A percentile compares a stretch with the other conserved stretches of the same genome.
Conservation (phyloP, 164 flowering plant genomes). For the Annona cherimola region DNA sequence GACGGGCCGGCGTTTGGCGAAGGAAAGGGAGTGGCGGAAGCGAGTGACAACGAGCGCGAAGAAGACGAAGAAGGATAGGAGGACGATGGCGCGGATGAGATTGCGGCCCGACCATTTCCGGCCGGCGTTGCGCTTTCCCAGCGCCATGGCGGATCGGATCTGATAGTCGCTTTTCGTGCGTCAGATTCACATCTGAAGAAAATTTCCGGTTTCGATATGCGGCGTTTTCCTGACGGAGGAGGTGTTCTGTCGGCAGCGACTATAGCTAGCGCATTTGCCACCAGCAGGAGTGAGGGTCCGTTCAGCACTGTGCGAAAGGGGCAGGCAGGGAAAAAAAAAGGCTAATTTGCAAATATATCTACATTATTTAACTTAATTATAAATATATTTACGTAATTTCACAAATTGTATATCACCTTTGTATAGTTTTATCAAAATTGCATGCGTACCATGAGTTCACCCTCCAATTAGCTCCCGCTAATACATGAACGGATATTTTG, state of each 20-base stretch:
- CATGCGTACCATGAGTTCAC: not conserved
- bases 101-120: constrained; percentile 72
- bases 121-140: constrained; percentile 52
- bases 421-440: no score
- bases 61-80: constrained; percentile 62
- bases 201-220: not conserved
- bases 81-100: constrained; percentile 58
- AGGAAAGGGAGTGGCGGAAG: constrained; percentile 81
- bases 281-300: not conserved
- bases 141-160: constrained; percentile 43
- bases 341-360: not conserved
- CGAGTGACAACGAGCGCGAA: constrained; percentile 71
- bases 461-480: not conserved
- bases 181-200: not conserved
- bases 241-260: not conserved
- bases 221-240: not conserved
- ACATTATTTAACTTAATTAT: not conserved
- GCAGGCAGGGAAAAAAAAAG: not conserved
- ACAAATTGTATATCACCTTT: no score
- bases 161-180: not conserved
- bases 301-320: not conserved
- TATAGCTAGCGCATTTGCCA: not conserved
- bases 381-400: no score
- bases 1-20: constrained; percentile 67
- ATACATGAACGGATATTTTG: not conserved